These are phyloP conservation scores for Torrubiellomyces zombiae DNA, from an alignment of 2,329 filamentous ascomycete species.

Conservation along the genomic window DNA sequence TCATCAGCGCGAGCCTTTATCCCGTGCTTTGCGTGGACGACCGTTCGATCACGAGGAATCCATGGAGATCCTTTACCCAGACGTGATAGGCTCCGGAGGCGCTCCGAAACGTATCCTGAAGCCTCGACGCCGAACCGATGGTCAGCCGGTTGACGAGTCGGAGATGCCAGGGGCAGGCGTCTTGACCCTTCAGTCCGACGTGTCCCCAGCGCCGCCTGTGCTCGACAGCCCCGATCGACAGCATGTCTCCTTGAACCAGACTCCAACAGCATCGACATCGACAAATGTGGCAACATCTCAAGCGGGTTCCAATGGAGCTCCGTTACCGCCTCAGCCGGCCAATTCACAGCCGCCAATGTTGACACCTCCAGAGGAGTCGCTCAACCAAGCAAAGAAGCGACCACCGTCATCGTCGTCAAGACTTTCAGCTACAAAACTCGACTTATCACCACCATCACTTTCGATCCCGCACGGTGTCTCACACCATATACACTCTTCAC, in stretches of 20 bases:
- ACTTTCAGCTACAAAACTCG: too few relatives aligned
- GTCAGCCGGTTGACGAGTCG: constrained; percentile 25
- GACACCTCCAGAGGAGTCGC: constrained; percentile 37
- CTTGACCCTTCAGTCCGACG: constrained; percentile 25
- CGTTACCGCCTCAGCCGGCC: constrained; percentile 22
- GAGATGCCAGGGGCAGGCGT: constrained; percentile 31
- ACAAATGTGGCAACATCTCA: constrained; percentile 10
- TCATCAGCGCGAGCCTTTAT: constrained; percentile 37
- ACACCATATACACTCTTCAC: constrained; percentile 13
- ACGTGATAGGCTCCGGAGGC: constrained; percentile 42
- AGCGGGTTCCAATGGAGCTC: constrained; percentile 14
- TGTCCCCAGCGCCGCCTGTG: constrained; percentile 8
- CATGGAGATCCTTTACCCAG: constrained; percentile 43
- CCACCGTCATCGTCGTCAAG: constrained; percentile 10
- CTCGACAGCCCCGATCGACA: constrained; percentile 11
- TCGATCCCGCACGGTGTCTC: constrained; percentile 18
- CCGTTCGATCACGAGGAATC: constrained; percentile 44
- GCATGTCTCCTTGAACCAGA: constrained; percentile 13
- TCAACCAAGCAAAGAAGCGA: constrained; percentile 26
- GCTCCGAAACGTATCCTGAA: constrained; percentile 43
- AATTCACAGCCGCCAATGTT: constrained; percentile 27
- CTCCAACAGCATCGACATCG: constrained; percentile 10
- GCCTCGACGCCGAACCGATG: constrained; percentile 31
- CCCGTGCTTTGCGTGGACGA: constrained; percentile 36
- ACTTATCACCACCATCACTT: too few relatives aligned